Evolutionary conservation across 805 yeast species (phyloP).

Genomic region (Candida yuanshanica): DNA sequence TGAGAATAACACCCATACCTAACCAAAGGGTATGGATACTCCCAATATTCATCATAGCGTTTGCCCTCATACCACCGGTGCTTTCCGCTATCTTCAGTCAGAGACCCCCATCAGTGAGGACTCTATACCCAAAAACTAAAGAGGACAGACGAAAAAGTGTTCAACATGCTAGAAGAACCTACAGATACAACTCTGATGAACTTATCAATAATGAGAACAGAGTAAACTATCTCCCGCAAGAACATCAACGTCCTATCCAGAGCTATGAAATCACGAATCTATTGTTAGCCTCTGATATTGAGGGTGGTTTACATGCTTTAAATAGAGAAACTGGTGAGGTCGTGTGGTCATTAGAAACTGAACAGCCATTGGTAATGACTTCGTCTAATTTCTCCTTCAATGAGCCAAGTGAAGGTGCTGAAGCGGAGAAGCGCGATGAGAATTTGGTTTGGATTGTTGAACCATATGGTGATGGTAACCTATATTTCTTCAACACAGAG

Average conservation of each 20-base stretch:
- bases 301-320: slow-evolving; percentile 81
- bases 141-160: not conserved
- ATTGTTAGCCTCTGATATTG: slow-evolving; percentile 71
- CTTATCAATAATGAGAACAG: not conserved
- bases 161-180: not conserved
- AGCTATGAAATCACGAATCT: slow-evolving; percentile 67
- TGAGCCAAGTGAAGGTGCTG: slow-evolving; percentile 1
- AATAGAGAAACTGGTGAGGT: slow-evolving; percentile 69
- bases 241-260: slow-evolving; percentile 41
- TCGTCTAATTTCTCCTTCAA: slow-evolving; percentile 17
- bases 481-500: slow-evolving; percentile 72
- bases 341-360: slow-evolving; percentile 70
- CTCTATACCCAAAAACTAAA: not conserved
- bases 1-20: not conserved
- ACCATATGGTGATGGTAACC: slow-evolving; percentile 78
- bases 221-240: not conserved
- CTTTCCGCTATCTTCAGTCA: slow-evolving; percentile 1
- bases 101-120: not conserved
- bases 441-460: slow-evolving; percentile 79
- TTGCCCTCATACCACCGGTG: slow-evolving; percentile 7
- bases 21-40: slow-evolving; percentile 1
- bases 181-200: not conserved
- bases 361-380: slow-evolving; percentile 52
- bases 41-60: slow-evolving; percentile 2
- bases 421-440: slow-evolving; percentile 14